These are phyloP conservation scores for Metschnikowia lachancei DNA, from an alignment of 805 yeast species.

Conservation along the genomic window DNA sequence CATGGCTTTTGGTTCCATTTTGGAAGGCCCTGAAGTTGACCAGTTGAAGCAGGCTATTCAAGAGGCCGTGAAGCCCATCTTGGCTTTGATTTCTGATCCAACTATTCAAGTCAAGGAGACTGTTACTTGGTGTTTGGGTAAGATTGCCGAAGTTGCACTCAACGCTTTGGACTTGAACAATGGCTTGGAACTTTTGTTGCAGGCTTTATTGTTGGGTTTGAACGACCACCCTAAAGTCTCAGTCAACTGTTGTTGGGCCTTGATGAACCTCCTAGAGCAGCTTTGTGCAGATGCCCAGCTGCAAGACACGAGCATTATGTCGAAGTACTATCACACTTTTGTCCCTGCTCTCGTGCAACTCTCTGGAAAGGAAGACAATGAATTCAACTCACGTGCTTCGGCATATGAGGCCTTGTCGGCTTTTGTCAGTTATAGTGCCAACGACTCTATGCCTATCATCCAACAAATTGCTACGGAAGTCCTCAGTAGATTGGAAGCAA, in stretches of 20 bases:
- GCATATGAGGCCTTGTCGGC: conserved; percentile 92
- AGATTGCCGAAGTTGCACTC: conserved; percentile 84
- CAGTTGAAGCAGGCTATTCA: conserved; percentile 65
- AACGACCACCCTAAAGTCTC: conserved; percentile 89
- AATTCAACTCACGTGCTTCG: conserved; percentile 86
- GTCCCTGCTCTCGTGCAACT: conserved; percentile 70
- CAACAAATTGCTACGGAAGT: conserved; percentile 73
- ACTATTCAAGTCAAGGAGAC: conserved; percentile 89
- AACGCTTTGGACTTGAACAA: conserved; percentile 66
- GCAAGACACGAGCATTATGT: conserved; percentile 57
- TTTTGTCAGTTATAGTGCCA: conserved; percentile 71
- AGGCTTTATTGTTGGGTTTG: conserved; percentile 76
- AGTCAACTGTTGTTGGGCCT: conserved; percentile 97
- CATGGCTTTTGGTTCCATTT: conserved; percentile 96
- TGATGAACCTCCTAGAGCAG: conserved; percentile 89
- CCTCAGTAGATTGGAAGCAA: conserved; percentile 66
- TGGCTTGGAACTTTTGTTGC: conserved; percentile 68
- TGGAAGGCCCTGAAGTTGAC: conserved; percentile 86
- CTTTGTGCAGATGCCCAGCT: conserved; percentile 53
- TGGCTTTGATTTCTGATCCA: conserved; percentile 69
- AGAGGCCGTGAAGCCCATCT: conserved; percentile 81
- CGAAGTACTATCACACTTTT: conserved; percentile 67
- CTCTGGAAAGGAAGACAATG: conserved; percentile 75
- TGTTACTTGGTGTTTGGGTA: conserved; percentile 97
- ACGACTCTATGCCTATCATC: conserved; percentile 64